Evolutionary conservation across 2,329 filamentous ascomycete genomes (phyloP).

Genomic region (Aspergillus udagawae): DNA sequence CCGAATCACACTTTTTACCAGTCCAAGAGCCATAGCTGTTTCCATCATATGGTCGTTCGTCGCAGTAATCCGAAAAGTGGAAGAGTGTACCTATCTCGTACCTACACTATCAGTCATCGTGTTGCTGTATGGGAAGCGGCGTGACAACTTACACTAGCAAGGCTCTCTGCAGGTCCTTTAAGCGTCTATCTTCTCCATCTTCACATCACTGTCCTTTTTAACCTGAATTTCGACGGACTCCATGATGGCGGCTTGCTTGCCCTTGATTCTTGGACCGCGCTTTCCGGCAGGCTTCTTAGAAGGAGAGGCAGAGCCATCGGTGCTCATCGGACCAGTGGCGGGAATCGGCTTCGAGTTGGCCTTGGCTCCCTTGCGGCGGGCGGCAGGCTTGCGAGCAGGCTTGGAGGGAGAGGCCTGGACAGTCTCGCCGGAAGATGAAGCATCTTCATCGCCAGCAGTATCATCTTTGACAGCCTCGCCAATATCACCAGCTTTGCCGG

Average conservation of each 20-base stretch:
- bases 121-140: not conserved
- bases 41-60: not conserved
- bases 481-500: not conserved
- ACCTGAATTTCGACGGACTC: not conserved
- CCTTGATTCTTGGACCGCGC: not conserved
- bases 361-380: conserved; percentile 17
- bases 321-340: conserved; percentile 4
- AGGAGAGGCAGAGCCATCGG: not conserved
- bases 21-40: not conserved
- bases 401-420: not conserved
- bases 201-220: not conserved
- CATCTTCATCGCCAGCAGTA: not conserved
- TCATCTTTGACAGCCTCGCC: not conserved
- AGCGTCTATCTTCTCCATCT: not conserved
- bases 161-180: not conserved
- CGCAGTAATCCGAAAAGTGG: not conserved
- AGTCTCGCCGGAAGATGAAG: not conserved
- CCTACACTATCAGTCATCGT: not conserved
- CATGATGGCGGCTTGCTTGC: not conserved
- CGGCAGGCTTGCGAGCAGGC: conserved; percentile 2
- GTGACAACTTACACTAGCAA: not conserved
- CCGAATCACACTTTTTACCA: not conserved
- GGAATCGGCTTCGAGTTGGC: conserved; percentile 15
- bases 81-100: not conserved
- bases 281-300: not conserved